A percentile compares a stretch with the other conserved stretches of the same genome.
phyloP scores from a whole-genome alignment of 805 yeast genomes.

The Saccharomyces jurei region DNA sequence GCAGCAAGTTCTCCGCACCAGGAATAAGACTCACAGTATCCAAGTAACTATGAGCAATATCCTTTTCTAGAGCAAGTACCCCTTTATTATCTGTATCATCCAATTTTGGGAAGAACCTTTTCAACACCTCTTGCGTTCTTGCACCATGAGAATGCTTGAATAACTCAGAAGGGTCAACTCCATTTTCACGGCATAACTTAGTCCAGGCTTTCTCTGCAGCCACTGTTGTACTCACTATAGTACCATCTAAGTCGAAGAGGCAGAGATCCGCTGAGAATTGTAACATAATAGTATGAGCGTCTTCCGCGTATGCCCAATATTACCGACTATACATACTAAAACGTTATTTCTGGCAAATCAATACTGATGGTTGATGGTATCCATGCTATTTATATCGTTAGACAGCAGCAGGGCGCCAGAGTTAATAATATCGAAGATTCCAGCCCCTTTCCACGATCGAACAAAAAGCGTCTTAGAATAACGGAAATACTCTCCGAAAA shows the following conservation, averaged over 20 bases:
- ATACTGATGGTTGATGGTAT: too few species aligned
- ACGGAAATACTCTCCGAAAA: too few species aligned
- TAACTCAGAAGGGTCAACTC: conserved; percentile 54
- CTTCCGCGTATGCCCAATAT: neutral
- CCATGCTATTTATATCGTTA: too few species aligned
- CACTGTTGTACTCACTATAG: conserved; percentile 65
- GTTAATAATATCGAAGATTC: too few species aligned
- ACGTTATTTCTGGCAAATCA: too few species aligned
- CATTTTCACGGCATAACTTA: conserved; percentile 46
- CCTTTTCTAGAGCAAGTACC: conserved; percentile 51
- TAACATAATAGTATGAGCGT: neutral
- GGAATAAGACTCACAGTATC: conserved; percentile 59
- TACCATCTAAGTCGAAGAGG: conserved; percentile 77
- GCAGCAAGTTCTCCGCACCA: conserved; percentile 56
- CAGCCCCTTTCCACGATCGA: too few species aligned
- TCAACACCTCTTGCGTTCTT: conserved; percentile 62
- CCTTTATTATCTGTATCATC: conserved; percentile 45
- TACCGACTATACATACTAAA: too few species aligned
- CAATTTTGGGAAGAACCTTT: conserved; percentile 57
- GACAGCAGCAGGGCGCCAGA: too few species aligned
- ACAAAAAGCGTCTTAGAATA: too few species aligned
- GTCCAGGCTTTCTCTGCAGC: conserved; percentile 74
- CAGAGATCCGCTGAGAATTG: conserved; percentile 10
- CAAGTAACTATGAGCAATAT: conserved; percentile 58
- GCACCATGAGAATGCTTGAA: conserved; percentile 68